Percentiles rank a stretch among this genome's conserved stretches.
Evolutionary conservation across 202 grass and related monocot genomes (phyloP).

Genomic region (Saccharum hybrid): DNA sequence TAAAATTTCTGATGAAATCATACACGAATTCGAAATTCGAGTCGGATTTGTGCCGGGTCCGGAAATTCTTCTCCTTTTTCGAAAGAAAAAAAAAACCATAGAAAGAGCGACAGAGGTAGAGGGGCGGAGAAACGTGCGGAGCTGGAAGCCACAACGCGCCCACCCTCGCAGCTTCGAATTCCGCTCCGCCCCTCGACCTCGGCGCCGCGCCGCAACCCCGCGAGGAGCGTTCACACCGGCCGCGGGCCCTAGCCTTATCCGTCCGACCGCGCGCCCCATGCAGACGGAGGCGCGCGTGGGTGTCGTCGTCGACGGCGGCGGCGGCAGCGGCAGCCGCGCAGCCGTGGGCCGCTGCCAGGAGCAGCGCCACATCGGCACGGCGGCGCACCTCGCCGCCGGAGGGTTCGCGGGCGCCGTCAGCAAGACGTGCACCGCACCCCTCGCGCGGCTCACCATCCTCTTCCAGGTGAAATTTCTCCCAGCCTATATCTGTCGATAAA

Average conservation of each 20-base stretch:
- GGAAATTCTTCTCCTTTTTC: background rate
- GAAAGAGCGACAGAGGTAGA: too few relatives aligned
- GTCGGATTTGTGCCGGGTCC: background rate
- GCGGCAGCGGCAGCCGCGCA: background rate
- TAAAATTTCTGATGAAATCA: background rate
- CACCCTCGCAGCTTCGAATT: constrained; percentile 35
- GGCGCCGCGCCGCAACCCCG: background rate
- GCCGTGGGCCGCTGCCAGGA: constrained; percentile 31
- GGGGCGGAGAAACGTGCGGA: constrained; percentile 22
- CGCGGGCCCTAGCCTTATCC: background rate
- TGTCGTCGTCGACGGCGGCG: constrained; percentile 50
- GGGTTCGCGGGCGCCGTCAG: constrained; percentile 73
- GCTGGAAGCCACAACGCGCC: constrained; percentile 39
- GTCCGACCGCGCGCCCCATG: constrained; percentile 34
- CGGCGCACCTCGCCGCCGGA: constrained; percentile 65
- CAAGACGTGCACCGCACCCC: constrained; percentile 81
- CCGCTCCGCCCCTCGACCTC: background rate
- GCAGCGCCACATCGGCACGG: constrained; percentile 60
- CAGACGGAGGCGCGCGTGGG: constrained; percentile 70
- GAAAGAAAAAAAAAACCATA: background rate
- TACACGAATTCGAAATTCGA: background rate
- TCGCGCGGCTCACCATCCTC: constrained; percentile 82
- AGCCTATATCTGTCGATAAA: background rate
- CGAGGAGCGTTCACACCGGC: background rate
- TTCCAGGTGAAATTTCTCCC: constrained; percentile 58